A percentile compares a stretch with the other conserved stretches of the same genome.
Evolutionary conservation across 371 early-diverging fungal genomes (phyloP).

Genomic region (Mortierella sp.): DNA sequence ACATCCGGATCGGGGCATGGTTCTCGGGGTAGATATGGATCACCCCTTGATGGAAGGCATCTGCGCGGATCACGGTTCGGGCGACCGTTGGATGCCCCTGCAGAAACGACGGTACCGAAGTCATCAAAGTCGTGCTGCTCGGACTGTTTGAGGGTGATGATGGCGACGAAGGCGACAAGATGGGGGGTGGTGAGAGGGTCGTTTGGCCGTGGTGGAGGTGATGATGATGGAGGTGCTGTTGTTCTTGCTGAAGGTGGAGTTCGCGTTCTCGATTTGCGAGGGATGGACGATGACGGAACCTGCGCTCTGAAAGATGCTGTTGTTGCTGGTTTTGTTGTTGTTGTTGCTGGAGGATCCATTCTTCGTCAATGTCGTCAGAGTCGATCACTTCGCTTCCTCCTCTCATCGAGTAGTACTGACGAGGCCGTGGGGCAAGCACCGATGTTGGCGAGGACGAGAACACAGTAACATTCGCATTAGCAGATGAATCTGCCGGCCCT

Average conservation of each 20-base stretch:
- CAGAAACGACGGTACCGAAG: conserved; percentile 19
- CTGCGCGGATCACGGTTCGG: conserved; percentile 33
- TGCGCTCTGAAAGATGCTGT: background rate
- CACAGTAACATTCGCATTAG: background rate
- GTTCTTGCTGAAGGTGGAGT: background rate
- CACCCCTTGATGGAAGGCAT: conserved; percentile 35
- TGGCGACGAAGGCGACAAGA: background rate
- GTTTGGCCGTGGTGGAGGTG: conserved; percentile 8
- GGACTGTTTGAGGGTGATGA: background rate
- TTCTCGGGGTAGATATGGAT: conserved; percentile 51
- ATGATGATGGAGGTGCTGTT: conserved; percentile 1
- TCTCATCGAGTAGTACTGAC: background rate
- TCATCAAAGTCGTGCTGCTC: background rate
- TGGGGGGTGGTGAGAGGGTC: background rate
- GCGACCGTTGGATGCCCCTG: conserved; percentile 14
- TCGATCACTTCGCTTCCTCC: background rate
- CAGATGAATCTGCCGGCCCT: background rate
- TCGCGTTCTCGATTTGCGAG: background rate
- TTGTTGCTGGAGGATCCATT: background rate
- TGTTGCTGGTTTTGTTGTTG: conserved; percentile 8
- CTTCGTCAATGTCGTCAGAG: background rate
- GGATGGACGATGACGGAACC: conserved; percentile 10
- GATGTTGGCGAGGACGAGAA: background rate
- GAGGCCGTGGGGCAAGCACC: background rate
- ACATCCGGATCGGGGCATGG: conserved; percentile 49